Conservation (phyloP, 2,329 filamentous ascomycete species). For the Incumbomyces delicatus region DNA sequence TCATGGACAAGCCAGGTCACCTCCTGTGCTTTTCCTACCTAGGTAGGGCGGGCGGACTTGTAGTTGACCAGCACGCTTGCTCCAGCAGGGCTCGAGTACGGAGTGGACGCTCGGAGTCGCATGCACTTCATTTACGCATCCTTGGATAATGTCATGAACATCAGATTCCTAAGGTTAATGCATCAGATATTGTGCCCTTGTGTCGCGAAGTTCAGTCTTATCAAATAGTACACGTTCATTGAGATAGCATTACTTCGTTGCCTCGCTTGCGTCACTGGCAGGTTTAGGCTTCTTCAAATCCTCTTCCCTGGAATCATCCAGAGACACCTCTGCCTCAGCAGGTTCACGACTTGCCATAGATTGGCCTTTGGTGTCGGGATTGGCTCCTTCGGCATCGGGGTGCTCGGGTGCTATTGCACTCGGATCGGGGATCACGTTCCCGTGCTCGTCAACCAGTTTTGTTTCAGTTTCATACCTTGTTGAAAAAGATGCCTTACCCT, state of each 20-base stretch:
- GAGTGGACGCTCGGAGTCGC: too few species aligned
- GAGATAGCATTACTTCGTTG: conserved; percentile 27
- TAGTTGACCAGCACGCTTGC: too few species aligned
- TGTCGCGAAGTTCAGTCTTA: too few species aligned
- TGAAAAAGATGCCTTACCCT: conserved; percentile 91
- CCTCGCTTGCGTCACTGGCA: conserved; percentile 39
- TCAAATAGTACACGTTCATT: too few species aligned
- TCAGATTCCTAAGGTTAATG: too few species aligned
- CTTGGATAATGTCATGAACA: too few species aligned
- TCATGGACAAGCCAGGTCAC: too few species aligned
- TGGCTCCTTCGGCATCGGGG: conserved; percentile 48
- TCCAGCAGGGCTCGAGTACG: too few species aligned
- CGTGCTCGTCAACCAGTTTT: conserved; percentile 66
- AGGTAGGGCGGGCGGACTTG: too few species aligned
- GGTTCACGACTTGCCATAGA: conserved; percentile 28
- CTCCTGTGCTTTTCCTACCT: too few species aligned
- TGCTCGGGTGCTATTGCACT: conserved; percentile 40
- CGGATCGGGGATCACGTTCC: conserved; percentile 58
- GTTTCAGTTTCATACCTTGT: conserved; percentile 94
- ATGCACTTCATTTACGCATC: too few species aligned
- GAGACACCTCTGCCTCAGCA: conserved; percentile 26
- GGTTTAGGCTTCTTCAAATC: conserved; percentile 33
- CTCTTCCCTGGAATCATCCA: conserved; percentile 26
- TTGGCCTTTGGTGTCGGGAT: conserved; percentile 43
- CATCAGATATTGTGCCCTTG: too few species aligned